Evolutionary conservation across 2,329 filamentous ascomycete species (phyloP), one percentile per base, ranked within the genome.

Genomic region (Bisporella sp.): DNA sequence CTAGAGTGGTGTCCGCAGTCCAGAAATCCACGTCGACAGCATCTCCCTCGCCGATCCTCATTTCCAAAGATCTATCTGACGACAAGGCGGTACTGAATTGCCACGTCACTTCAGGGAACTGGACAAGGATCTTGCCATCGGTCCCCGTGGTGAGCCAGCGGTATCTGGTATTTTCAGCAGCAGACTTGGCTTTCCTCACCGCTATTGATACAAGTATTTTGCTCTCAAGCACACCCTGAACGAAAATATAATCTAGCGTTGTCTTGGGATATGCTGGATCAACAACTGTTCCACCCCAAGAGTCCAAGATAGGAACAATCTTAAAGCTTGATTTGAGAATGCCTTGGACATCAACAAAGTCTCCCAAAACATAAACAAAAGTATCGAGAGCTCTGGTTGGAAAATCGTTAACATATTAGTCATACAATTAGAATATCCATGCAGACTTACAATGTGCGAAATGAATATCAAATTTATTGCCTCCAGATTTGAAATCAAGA

Each of bases 131-230:
- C 62, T 79, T 75, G 0, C 75, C 76, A 53, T 70, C 72, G 47
- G 75, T 71, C 21, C 78, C 77, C 42, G 72, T 66, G 39, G 82
- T 71, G 5, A 66, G 70, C 74, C 77, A 81, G 1, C 70, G 61
- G 0, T 77, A 59, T 2, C 64, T 67, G 0, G 73, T 68, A 0
- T 73, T 71, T 1, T 67, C 72, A 0, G 71, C 71, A 60, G 79
- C 79, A 0, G 72, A 68, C 9, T 13, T 9, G 35, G 35, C 35
- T 12, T 71, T 68, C 0, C 77, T 76, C 11, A 71, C 69, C 3
- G 73, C 71, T 11, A 39, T 11, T 13, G 35, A 39, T 39, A 13
- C 35, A 39, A 39, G 9, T 39, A 39, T 2, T 9, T 13, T 3
- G 35, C 13, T 13, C 13, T 39, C 35, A 39, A 13, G 9, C 13